These are phyloP conservation scores for Blumeria graminis DNA, from an alignment of 2,329 filamentous ascomycete genomes.

Conservation along the genomic window DNA sequence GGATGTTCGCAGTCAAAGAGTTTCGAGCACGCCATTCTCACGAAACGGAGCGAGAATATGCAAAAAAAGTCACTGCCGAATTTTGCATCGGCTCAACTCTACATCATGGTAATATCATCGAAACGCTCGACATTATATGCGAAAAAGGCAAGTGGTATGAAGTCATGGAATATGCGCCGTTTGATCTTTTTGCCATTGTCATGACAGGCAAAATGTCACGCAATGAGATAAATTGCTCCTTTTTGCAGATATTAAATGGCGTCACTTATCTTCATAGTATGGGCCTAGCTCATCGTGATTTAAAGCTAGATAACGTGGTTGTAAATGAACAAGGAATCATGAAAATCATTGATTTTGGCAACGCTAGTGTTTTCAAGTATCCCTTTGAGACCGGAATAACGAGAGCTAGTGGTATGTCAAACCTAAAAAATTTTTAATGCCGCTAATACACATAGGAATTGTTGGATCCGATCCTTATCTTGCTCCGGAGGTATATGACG, in stretches of 20 bases:
- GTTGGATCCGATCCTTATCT: slow-evolving; percentile 83
- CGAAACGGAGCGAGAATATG: slow-evolving; percentile 85
- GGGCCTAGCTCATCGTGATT: slow-evolving; percentile 78
- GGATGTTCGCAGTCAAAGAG: slow-evolving; percentile 93
- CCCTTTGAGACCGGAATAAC: slow-evolving; percentile 84
- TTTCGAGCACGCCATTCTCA: slow-evolving; percentile 81
- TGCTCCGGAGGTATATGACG: slow-evolving; percentile 87
- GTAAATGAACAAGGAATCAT: slow-evolving; percentile 92
- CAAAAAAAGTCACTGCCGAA: slow-evolving; percentile 93
- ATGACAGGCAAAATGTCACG: slow-evolving; percentile 97
- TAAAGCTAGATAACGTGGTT: slow-evolving; percentile 95
- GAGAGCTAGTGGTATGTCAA: slow-evolving; percentile 45
- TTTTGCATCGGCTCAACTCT: slow-evolving; percentile 95
- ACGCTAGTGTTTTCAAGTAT: slow-evolving; percentile 89
- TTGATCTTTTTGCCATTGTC: slow-evolving; percentile 86
- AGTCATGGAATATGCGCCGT: slow-evolving; percentile 97
- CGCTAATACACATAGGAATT: slow-evolving; percentile 27
- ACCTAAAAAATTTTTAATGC: background rate
- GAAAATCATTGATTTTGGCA: slow-evolving; percentile 98
- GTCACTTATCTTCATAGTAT: slow-evolving; percentile 89
- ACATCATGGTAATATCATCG: slow-evolving; percentile 94
- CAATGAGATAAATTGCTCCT: slow-evolving; percentile 74
- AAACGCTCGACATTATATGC: slow-evolving; percentile 87
- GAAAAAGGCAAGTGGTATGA: slow-evolving; percentile 92
- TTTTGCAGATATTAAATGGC: slow-evolving; percentile 82